Conservation (phyloP, 2,329 filamentous ascomycete genomes). For the Trichoderma harzianum region DNA sequence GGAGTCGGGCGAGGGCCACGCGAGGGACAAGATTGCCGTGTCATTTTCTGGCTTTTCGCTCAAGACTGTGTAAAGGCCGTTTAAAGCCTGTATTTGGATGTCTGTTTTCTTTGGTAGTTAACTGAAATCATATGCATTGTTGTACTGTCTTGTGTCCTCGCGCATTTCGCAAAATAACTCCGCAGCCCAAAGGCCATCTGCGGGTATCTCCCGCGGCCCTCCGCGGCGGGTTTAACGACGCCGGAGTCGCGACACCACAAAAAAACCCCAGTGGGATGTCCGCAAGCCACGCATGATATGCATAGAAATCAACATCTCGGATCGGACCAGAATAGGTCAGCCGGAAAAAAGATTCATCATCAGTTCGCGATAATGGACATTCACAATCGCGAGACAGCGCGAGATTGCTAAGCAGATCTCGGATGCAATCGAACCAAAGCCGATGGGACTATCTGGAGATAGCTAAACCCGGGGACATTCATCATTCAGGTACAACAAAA, state of each 20-base stretch:
- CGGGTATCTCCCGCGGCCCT: neutral
- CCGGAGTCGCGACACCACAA: neutral
- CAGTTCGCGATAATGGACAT: neutral
- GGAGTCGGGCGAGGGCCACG: constrained; percentile 12
- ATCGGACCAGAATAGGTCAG: neutral
- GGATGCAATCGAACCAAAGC: neutral
- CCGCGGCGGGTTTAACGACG: neutral
- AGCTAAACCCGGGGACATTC: neutral
- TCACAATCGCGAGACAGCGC: neutral
- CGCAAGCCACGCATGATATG: neutral
- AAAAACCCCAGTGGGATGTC: neutral
- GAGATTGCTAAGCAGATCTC: neutral
- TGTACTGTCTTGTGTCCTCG: neutral
- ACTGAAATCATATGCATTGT: neutral
- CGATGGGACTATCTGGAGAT: neutral
- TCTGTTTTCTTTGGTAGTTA: neutral
- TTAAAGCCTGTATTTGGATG: neutral
- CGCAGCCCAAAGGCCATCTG: neutral
- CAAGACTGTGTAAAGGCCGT: neutral
- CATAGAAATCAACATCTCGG: neutral
- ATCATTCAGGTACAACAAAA: neutral
- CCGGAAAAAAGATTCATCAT: neutral
- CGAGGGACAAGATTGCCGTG: constrained; percentile 18
- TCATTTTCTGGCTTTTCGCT: constrained; percentile 19
- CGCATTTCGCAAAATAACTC: neutral